phyloP scores from a whole-genome alignment of 1,139 yeast species.

The Diutina neorugosa region DNA sequence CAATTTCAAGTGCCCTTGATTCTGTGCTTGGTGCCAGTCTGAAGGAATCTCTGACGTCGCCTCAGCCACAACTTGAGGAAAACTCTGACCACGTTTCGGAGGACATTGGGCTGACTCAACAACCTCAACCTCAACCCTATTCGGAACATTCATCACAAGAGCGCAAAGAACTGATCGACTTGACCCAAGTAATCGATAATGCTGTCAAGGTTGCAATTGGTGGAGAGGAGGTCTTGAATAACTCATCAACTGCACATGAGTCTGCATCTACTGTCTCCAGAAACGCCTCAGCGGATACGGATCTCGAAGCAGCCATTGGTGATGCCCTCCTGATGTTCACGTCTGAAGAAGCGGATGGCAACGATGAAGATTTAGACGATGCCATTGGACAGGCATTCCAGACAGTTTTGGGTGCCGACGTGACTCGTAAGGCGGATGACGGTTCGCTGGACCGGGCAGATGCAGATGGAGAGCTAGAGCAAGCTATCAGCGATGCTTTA shows the following conservation, averaged over 20 bases:
- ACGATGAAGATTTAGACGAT: constrained; percentile 14
- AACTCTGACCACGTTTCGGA: background rate
- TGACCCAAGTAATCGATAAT: background rate
- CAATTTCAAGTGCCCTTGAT: background rate
- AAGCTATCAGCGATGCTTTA: background rate
- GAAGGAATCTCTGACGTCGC: background rate
- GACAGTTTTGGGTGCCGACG: constrained; percentile 5
- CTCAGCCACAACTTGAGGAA: background rate
- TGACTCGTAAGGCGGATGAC: background rate
- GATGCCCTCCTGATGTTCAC: background rate
- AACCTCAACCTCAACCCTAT: background rate
- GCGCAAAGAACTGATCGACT: background rate
- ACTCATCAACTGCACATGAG: background rate
- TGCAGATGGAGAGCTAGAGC: constrained; percentile 4
- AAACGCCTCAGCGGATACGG: background rate
- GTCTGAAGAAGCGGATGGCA: constrained; percentile 4
- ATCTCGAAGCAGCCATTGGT: constrained; percentile 1
- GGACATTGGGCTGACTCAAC: background rate
- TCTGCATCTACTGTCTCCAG: background rate
- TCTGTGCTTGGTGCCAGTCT: background rate
- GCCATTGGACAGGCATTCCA: constrained; percentile 16
- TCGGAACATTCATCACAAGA: background rate
- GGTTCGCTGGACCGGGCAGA: background rate
- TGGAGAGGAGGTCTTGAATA: background rate
- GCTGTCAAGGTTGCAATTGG: background rate